Base-by-base conservation (phyloP, 2,329 filamentous ascomycete genomes). In the Akanthomyces uredinophilus region DNA sequence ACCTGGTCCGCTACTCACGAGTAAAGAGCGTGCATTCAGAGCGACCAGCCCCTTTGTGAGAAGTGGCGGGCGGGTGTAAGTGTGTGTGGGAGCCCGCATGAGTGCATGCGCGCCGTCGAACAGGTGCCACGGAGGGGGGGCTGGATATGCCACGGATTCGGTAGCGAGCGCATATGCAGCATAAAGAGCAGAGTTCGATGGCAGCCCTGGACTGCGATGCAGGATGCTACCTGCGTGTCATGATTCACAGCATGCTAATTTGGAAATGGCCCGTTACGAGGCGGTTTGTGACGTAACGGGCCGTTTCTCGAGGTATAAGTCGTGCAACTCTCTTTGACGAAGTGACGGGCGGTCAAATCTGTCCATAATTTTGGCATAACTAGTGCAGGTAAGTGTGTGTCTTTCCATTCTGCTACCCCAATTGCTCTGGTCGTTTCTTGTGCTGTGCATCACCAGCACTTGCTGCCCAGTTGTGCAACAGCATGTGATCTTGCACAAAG, bases 1-100 rank as follows among this genome's bases (percentile, higher is more conserved):
- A 22, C 43, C n/a, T 13, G 16, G 39, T 16, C 37, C 24, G 16
- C 27, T 24, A 32, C 53, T 43, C 35, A 20, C 20, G 49, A 27
- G 49, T 60, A 53, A 60, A 60, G 58, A 54, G 58, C 39, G 14
- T 53, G 50, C 58, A 52, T 53, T 37, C 24, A 49, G 20, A 18
- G 20, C 27, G 13, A 24, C 39, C 58, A 51, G 20, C 37, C 37
- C 4, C 18, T 53, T 53, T 5, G 32, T 39, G 58, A 14, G 29
- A 53, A 2, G 57, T 47, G 58, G 41, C 43, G 11, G 58, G 41
- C 43, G 11, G 44, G 54, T 41, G n/a, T 41, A n/a, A 27, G 11
- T 1, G 4, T 13, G 32, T 41, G 44, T 39, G 55, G 24, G 20
- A 29, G 55, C 32, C 44, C 41, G 55, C 43, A 49, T 44, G 32